Evolutionary conservation across 495 filamentous ascomycete genomes (phyloP), one percentile per base, ranked within the genome.

Genomic region (Poronia punctata): DNA sequence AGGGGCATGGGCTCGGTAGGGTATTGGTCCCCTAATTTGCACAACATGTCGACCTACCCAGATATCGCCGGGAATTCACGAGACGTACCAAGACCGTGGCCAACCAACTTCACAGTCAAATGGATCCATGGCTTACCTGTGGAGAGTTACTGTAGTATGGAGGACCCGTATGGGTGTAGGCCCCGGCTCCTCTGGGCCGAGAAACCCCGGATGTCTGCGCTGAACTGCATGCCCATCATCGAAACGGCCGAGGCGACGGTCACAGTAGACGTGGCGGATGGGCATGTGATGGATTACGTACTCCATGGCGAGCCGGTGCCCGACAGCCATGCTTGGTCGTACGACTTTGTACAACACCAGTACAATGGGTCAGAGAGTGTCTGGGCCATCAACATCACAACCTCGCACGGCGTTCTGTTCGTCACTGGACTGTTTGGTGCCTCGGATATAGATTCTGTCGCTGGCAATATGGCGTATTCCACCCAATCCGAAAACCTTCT

Each of bases 181-280:
- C 7, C 18, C 2, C 50, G 40, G 14, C 47, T 54, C 27, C 26
- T 65, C 1, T 66, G 60, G 38, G 45, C 1, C 17, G 33, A 35
- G 2, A 7, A 18, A 3, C 33, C 33, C 3, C 33, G 9, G 19
- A 23, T 59, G 1, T 31, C 54, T 1, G 30, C 53, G 2, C 6
- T 66, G 12, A 60, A 57, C 19, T 66, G 62, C 28, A 28, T n/a
- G 25, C 60, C 62, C 1, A 18, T 62, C 1, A 37, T 60, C 10
- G 62, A 64, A 42, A 18, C 49, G 0, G 51, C 62, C 2, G 43
- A 52, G 16, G 48, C 62, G 7, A 30, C 17, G 4, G 40, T 64
- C 24, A 60, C 35, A 0, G 52, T 64, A 0, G 45, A 62, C 27
- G 3, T n/a, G 4, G 7, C 2, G 2, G 17, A 12, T 23, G 33